Percentiles rank a stretch among this genome's conserved stretches.
phyloP scores from a whole-genome alignment of 371 early-diverging fungal genomes.

The Mortierella sp. region DNA sequence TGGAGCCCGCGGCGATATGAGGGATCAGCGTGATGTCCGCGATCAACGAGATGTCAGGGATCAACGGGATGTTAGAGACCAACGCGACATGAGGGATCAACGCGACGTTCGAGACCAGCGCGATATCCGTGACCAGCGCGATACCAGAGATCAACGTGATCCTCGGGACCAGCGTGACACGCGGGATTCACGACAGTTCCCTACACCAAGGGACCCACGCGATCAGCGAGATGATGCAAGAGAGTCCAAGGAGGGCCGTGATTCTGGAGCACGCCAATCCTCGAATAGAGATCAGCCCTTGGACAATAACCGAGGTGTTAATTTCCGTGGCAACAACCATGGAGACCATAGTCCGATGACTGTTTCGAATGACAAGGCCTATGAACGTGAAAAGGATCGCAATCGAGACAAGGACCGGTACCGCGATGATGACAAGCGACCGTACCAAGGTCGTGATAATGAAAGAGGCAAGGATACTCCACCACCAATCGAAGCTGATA shows the following conservation, averaged over 20 bases:
- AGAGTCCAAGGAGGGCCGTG: slow-evolving; percentile 7
- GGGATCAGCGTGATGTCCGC: slow-evolving; percentile 10
- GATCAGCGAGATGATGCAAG: slow-evolving; percentile 12
- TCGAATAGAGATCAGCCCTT: background rate
- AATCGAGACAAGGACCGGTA: slow-evolving; percentile 14
- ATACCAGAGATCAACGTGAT: slow-evolving; percentile 17
- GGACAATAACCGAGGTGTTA: background rate
- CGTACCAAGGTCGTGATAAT: background rate
- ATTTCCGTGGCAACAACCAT: background rate
- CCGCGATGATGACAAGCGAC: slow-evolving; percentile 22
- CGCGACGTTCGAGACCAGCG: slow-evolving; percentile 5
- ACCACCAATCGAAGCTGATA: background rate
- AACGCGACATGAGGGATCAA: background rate
- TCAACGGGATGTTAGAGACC: slow-evolving; percentile 10
- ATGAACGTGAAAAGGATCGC: slow-evolving; percentile 19
- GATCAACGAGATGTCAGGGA: slow-evolving; percentile 17
- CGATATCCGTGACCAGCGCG: slow-evolving; percentile 1
- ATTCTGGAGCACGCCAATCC: background rate
- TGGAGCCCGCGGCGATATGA: background rate
- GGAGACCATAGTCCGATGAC: background rate
- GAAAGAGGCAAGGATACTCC: slow-evolving; percentile 5
- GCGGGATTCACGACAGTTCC: slow-evolving; percentile 10
- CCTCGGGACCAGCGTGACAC: slow-evolving; percentile 18
- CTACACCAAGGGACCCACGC: slow-evolving; percentile 20
- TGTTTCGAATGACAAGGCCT: background rate